Base-by-base conservation (phyloP, 1,284 basidiomycete species). In the Exobasidium cylindrosporum region DNA sequence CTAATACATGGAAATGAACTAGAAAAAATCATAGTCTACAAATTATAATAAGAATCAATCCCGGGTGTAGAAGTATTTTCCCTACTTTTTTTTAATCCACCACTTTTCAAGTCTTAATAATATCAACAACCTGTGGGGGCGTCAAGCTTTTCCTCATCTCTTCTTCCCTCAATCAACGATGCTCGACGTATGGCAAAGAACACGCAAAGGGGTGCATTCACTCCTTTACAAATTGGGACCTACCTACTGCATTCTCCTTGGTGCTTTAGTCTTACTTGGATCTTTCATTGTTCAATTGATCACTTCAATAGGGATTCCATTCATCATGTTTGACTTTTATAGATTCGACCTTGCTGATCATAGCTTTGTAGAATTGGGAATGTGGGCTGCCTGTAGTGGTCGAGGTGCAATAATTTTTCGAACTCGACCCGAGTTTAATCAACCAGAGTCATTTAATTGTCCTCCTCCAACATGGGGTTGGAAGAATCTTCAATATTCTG, bases 231-330 rank as follows among this genome's bases (percentile, higher is more conserved):
- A 29, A 29, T 26, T 55, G 23, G 53, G 53, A 23, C 53, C 53
- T n/a, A 55, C 53, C 26, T 30, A 55, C n/a, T 55, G 53, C 30
- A 17, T 55, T 28, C 28, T 55, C 3, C 30, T 55, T 23, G 53
- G 53, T 14, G 31, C 29, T 14, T 5, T 32, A 2, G 13, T 55
- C 21, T 29, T 55, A 2, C 21, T 55, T 35, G 26, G 53, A 2
- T 55, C 53, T 23, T 55, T 55, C 17, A 35, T 55, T 29, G 17
- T 55, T 44, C 53, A 55, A 28, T 28, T 55, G 29, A 21, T 55
- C 17, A 55, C 53, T 14, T 55, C 53, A 17, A 55, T 55, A 31
- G 53, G 53, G 14, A 29, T 55, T n/a, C 53, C 53, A n/a, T 55
- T 26, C 53, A 55, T 55, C 28, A 29, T 29, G 23, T 35, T 55